Base-by-base conservation (phyloP, 768 basidiomycete genomes). In the Sarcodon sp. region DNA sequence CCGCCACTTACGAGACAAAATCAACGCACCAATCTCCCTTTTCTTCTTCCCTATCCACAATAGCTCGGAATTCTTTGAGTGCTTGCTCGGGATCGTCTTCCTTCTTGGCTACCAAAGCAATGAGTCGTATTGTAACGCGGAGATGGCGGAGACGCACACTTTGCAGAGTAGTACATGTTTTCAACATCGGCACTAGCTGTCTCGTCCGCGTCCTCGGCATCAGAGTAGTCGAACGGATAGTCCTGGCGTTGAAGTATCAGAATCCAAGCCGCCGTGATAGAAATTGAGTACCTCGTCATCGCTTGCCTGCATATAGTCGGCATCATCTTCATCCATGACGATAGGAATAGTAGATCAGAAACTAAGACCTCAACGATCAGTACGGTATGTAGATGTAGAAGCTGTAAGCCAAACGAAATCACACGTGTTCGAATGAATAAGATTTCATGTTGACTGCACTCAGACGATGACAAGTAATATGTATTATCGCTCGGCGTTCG, bases 161-260 rank as follows among this genome's bases (percentile, higher is more conserved):
- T 99, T 9, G 96, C 96, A 44, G 83, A 86, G 64, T 98, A 98
- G 67, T 99, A 99, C 77, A 92, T 80, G 61, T 99, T 99, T 69
- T 99, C 96, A 41, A 96, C 80, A 65, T 96, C 93, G 21, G 80
- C 86, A 47, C 79, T 87, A 44, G 76, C 85, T 1, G 79, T 73
- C 55, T 86, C 86, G 48, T 88, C 79, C 31, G 75, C 87, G 31
- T 87, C 87, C 34, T 87, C 89, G 45, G 77, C 83, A 64, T 91
- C 93, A 38, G 92, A 93, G 66, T 97, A 99, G 65, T 92, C 89
- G 63, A 98, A 97, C 55, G 79, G 90, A 65, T 96, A 96, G 59
- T 91, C 90, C 89, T 92, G 33, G 45, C 32, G 35, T 52, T 33
- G 18, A 48, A 47, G 43, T 50, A 48, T 47, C 16, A 41, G 4